A percentile compares a stretch with the other conserved stretches of the same genome.
phyloP scores from a whole-genome alignment of 2,329 filamentous ascomycete species.

The Verticillium klebahnii region DNA sequence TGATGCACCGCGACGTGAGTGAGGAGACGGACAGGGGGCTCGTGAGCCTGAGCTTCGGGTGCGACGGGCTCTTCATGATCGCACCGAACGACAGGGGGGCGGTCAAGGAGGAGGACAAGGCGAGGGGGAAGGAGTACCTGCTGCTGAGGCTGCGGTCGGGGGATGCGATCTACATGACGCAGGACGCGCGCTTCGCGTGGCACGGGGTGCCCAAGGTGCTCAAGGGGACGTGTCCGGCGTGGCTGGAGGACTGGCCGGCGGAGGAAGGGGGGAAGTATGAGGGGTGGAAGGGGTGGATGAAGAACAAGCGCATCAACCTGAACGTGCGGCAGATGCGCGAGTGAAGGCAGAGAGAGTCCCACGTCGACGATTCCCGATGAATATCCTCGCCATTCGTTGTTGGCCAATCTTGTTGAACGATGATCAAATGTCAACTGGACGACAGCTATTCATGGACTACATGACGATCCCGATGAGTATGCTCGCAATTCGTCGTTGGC shows the following conservation, averaged over 20 bases:
- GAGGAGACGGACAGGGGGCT: slow-evolving; percentile 76
- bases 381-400: not conserved
- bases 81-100: slow-evolving; percentile 51
- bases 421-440: too few species aligned
- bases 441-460: too few species aligned
- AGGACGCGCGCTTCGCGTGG: slow-evolving; percentile 82
- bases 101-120: slow-evolving; percentile 13
- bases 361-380: too few species aligned
- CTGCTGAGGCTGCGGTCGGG: slow-evolving; percentile 72
- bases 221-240: slow-evolving; percentile 70
- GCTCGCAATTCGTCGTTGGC: too few species aligned
- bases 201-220: slow-evolving; percentile 90
- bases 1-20: slow-evolving; percentile 89
- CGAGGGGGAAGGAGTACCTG: slow-evolving; percentile 41
- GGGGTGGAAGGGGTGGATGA: slow-evolving; percentile 84
- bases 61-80: slow-evolving; percentile 84
- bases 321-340: slow-evolving; percentile 81
- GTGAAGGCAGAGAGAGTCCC: not conserved
- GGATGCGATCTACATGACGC: slow-evolving; percentile 86
- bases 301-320: slow-evolving; percentile 79
- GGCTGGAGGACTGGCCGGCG: slow-evolving; percentile 71
- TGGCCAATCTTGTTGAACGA: not conserved
- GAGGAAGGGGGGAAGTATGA: slow-evolving; percentile 47
- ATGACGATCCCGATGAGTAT: too few species aligned
- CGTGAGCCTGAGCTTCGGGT: slow-evolving; percentile 83